Conservation (phyloP, 441 rosid genomes). For the Monsonia emarginata region DNA sequence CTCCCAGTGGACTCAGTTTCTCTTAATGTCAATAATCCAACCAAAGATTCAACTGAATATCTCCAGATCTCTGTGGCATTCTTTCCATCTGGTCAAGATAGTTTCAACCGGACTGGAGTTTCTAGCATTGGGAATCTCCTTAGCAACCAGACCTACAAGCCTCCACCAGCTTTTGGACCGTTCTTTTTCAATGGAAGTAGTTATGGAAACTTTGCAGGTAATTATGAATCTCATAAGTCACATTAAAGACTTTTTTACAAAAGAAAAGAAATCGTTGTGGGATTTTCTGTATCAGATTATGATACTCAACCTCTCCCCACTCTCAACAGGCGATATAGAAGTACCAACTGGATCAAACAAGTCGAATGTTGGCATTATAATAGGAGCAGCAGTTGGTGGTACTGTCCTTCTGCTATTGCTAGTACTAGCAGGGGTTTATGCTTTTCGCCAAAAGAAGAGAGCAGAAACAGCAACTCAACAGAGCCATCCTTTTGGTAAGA, state of each 20-base stretch:
- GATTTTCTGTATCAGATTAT: too few species aligned
- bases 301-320: too few species aligned
- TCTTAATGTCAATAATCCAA: constrained; percentile 30
- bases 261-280: too few species aligned
- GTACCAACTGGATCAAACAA: too few species aligned
- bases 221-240: too few species aligned
- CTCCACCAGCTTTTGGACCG: constrained; percentile 82
- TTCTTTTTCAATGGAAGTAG: constrained; percentile 80
- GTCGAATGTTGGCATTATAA: too few species aligned
- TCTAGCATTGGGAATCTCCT: constrained; percentile 64
- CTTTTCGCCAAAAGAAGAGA: constrained; percentile 79
- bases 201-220: constrained; percentile 81
- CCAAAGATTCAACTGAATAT: constrained; percentile 26
- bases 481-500: constrained; percentile 78
- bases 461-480: constrained; percentile 76
- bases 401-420: constrained; percentile 50
- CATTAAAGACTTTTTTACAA: too few species aligned
- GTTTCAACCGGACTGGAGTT: constrained; percentile 54
- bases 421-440: constrained; percentile 58
- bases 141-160: constrained; percentile 89
- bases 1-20: constrained; percentile 55
- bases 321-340: too few species aligned
- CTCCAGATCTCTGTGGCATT: constrained; percentile 49
- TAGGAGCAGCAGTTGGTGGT: constrained; percentile 40
- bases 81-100: constrained; percentile 59